Base-by-base conservation (phyloP, 345 rosid species). In the Gossypium mustelinum region DNA sequence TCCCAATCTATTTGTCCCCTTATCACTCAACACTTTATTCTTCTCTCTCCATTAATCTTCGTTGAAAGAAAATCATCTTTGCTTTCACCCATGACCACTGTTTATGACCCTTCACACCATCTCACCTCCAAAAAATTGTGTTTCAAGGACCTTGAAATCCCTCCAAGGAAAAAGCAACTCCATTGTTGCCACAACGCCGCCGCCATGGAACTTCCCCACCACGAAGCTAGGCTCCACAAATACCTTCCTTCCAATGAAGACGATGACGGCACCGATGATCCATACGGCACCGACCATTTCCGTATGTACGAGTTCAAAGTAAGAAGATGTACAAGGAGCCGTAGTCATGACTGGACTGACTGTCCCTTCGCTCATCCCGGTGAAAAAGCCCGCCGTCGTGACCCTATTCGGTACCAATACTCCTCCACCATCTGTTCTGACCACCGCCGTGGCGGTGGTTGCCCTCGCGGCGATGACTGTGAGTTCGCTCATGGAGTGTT, bases 261-360 rank as follows among this genome's bases (percentile, higher is more conserved):
- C 29, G 64, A 81, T 10, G 80, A 75, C 43, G 68, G 6, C 16
- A 27, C 82, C 1, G 86, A 12, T 13, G 64, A 90, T 76, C 91
- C 94, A 1, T 92, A 90, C 81, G 85, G 89, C 39, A 86, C 90
- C 4, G 97, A 94, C 65, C 91, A 94, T 59, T 94, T 92, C 71
- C 87, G 97, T 11, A 94, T 94, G 89, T 92, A 87, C 22, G 98
- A 94, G 77, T 94, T 94, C 87, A 94, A 94, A 87, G 88, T 94
- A 77, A 91, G 97, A 24, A 83, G 88, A 43, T 94, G 98, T 76
- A 94, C 86, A 2, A 87, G 97, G 72, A 89, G 94, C 88, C 86
- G 97, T 44, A 90, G 95, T 80, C 98, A 94, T n/a, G 98, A 92
- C 79, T 94, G 98, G 98, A 94, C 97, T 0, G 97, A 92, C 79